Evolutionary conservation across 331 rosid genomes (phyloP).

Genomic region (Cydonia oblonga): DNA sequence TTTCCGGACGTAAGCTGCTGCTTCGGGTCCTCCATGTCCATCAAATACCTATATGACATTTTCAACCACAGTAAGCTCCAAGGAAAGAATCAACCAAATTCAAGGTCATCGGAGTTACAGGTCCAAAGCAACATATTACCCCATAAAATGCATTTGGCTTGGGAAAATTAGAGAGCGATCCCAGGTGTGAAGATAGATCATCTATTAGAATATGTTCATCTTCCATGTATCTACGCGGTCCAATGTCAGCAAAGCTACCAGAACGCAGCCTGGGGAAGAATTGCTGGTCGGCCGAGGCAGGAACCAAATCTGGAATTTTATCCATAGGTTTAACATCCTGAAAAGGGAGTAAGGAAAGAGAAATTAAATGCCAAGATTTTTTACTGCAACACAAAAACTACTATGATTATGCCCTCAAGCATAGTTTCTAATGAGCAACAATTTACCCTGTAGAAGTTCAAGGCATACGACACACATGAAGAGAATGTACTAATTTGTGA

Average conservation of each 20-base stretch:
- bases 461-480: background rate
- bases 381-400: background rate
- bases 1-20: constrained; percentile 65
- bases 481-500: no score
- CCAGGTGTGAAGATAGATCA: constrained; percentile 61
- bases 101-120: background rate
- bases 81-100: background rate
- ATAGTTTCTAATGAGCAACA: background rate
- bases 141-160: constrained; percentile 88
- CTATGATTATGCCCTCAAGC: background rate
- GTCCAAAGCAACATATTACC: constrained; percentile 32
- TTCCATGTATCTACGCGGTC: constrained; percentile 90
- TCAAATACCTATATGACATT: constrained; percentile 60
- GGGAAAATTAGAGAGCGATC: constrained; percentile 53
- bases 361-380: constrained; percentile 11
- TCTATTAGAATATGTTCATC: constrained; percentile 90
- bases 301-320: constrained; percentile 32
- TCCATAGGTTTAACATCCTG: constrained; percentile 47
- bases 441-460: background rate
- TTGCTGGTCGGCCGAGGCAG: constrained; percentile 28
- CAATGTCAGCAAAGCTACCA: constrained; percentile 86
- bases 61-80: constrained; percentile 9
- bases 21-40: constrained; percentile 99
- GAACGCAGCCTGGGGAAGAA: constrained; percentile 70
- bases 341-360: constrained; percentile 7